Evolutionary conservation across 2,329 filamentous ascomycete species (phyloP), one percentile per base, ranked within the genome.

Genomic region (Colletotrichum kahawae): DNA sequence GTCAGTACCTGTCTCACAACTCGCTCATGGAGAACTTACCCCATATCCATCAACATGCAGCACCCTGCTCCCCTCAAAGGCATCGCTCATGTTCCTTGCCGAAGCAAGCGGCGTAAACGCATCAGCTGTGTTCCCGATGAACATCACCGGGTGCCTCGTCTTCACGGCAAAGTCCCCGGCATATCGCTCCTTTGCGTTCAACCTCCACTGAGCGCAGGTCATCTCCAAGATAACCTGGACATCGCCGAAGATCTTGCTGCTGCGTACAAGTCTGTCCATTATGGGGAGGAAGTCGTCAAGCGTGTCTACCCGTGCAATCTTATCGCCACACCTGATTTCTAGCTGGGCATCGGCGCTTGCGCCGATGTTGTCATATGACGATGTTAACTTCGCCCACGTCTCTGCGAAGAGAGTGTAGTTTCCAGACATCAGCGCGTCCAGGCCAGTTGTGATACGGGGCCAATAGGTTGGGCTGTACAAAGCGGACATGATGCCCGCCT

Each of bases 61-160:
- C 6, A 87, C 77, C 10, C 81, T 81, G 43, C 85, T 87, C 1
- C 82, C 83, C 31, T 84, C 77, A 36, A 87, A 83, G 1, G 80
- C 81, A 7, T 78, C 74, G 34, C 82, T 85, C 38, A 84, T 78
- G 57, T 85, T 85, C 59, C 77, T 78, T 1, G 85, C 85, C 21
- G 84, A 84, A 4, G 67, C 77, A 8, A 87, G 76, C 3, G 86
- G 84, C 3, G 84, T 86, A n/a, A 83, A 78, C 0, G 81, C 81
- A 67, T 88, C 86, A 33, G 79, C 79, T 1, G 81, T 82, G 72
- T 85, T 87, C 9, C 83, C 82, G 12, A 87, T 79, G 16, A 88
- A 74, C 2, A 87, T 78, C 2, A 87, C 64, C 0, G 83, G 82
- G 18, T 81, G 82, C 68, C 77, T 80, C 0, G 83, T 82, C 70